phyloP scores from a whole-genome alignment of 1,284 basidiomycete genomes.

The Puccinia polysora region DNA sequence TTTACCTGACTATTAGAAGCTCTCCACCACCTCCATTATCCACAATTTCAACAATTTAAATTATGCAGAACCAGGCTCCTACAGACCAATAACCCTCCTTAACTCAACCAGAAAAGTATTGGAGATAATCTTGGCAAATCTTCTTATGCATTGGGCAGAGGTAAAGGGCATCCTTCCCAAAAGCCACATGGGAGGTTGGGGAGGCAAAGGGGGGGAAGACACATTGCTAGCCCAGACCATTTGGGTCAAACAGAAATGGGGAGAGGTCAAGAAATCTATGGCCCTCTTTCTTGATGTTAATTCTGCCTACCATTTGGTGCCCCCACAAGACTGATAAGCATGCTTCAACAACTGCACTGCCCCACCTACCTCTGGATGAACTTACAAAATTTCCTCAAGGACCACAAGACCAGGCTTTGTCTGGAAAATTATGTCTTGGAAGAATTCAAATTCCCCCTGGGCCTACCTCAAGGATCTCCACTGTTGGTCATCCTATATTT shows the following conservation, averaged over 20 bases:
- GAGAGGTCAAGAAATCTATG: neutral
- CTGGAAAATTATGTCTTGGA: neutral
- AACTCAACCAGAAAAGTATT: neutral
- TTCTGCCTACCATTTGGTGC: neutral
- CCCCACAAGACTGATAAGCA: neutral
- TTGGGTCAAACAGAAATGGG: neutral
- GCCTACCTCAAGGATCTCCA: slow-evolving; percentile 8
- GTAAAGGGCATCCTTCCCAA: too few species aligned
- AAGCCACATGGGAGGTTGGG: neutral
- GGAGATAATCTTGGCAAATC: neutral
- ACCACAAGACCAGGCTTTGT: neutral
- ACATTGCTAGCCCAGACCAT: neutral
- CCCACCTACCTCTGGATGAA: neutral
- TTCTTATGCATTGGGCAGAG: neutral
- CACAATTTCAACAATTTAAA: neutral
- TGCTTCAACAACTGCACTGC: neutral
- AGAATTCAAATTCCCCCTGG: neutral
- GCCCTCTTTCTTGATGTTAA: slow-evolving; percentile 6
- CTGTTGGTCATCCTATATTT: neutral
- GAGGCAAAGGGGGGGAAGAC: neutral
- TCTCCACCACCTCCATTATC: neutral
- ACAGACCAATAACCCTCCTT: neutral
- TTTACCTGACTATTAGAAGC: neutral
- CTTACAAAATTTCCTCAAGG: neutral
- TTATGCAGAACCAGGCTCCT: neutral